These are phyloP conservation scores for Collybiopsis confluens DNA, from an alignment of 768 basidiomycete genomes.

Conservation along the genomic window DNA sequence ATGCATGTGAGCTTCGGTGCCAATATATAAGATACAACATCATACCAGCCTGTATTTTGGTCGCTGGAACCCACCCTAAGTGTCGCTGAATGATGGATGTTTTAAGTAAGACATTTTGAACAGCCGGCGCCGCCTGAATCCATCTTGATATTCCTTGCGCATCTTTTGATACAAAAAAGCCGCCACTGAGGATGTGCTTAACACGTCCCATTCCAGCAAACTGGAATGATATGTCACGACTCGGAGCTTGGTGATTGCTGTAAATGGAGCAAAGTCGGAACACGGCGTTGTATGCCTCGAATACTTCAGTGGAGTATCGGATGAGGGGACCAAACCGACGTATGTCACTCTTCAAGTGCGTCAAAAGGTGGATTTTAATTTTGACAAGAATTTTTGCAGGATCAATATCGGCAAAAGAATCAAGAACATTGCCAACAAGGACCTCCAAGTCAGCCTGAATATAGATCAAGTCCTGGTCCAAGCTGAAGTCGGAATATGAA, in stretches of 20 bases:
- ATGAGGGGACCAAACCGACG: conserved; percentile 28
- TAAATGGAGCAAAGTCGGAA: conserved; percentile 29
- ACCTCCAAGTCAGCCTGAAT: conserved; percentile 15
- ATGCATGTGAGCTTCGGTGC: neutral
- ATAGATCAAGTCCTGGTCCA: neutral
- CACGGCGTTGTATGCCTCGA: conserved; percentile 35
- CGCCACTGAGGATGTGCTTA: conserved; percentile 30
- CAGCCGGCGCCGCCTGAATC: neutral
- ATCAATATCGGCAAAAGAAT: conserved; percentile 20
- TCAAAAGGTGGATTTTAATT: conserved; percentile 29
- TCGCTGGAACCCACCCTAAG: conserved; percentile 13
- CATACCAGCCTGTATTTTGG: neutral
- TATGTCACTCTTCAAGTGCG: conserved; percentile 24
- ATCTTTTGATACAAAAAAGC: conserved; percentile 19
- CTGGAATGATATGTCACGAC: conserved; percentile 25
- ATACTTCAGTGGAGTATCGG: conserved; percentile 30
- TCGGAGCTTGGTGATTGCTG: conserved; percentile 32
- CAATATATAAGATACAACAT: neutral
- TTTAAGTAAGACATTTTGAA: neutral
- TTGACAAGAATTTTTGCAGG: conserved; percentile 21
- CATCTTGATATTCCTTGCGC: neutral
- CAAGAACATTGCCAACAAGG: conserved; percentile 16
- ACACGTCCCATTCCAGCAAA: conserved; percentile 22
- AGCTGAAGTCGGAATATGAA: neutral
- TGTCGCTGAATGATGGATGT: conserved; percentile 10